Conservation (phyloP, 495 filamentous ascomycete genomes). For the Penicillium herquei region DNA sequence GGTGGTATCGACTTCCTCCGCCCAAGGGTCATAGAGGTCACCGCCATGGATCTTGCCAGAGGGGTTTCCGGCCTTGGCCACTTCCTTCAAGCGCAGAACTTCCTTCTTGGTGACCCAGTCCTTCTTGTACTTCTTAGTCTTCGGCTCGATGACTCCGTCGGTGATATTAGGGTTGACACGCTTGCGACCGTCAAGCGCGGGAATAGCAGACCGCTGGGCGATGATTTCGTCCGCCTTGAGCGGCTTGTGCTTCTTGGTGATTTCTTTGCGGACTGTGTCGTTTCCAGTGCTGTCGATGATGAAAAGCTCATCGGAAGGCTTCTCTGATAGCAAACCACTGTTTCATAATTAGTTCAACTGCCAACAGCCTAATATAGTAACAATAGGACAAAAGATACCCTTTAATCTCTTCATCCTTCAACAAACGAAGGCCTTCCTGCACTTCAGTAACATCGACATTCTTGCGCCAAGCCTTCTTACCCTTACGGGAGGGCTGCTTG, state of each 20-base stretch:
- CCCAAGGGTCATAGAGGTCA: conserved; percentile 76
- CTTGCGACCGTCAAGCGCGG: conserved; percentile 73
- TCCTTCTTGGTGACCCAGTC: conserved; percentile 81
- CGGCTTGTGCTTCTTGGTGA: conserved; percentile 65
- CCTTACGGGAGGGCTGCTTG: conserved; percentile 90
- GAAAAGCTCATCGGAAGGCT: conserved; percentile 77
- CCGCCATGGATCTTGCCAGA: conserved; percentile 53
- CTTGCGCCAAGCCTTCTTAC: conserved; percentile 98
- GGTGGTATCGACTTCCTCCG: conserved; percentile 41
- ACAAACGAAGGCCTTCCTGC: conserved; percentile 73
- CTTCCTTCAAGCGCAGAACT: conserved; percentile 67
- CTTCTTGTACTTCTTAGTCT: conserved; percentile 67
- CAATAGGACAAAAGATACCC: conserved; percentile 54
- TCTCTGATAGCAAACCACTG: conserved; percentile 82
- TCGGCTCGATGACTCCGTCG: conserved; percentile 66
- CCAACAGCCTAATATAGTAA: background rate
- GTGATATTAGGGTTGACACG: conserved; percentile 55
- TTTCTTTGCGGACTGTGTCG: conserved; percentile 55
- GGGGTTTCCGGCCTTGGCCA: conserved; percentile 71
- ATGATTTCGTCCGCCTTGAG: conserved; percentile 91
- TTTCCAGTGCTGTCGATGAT: conserved; percentile 74
- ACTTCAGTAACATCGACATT: conserved; percentile 91
- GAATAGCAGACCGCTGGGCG: conserved; percentile 74
- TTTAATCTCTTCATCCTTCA: conserved; percentile 84
- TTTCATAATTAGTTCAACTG: conserved; percentile 8